Evolutionary conservation across 345 rosid species (phyloP).

Genomic region (Kernera saxatilis): DNA sequence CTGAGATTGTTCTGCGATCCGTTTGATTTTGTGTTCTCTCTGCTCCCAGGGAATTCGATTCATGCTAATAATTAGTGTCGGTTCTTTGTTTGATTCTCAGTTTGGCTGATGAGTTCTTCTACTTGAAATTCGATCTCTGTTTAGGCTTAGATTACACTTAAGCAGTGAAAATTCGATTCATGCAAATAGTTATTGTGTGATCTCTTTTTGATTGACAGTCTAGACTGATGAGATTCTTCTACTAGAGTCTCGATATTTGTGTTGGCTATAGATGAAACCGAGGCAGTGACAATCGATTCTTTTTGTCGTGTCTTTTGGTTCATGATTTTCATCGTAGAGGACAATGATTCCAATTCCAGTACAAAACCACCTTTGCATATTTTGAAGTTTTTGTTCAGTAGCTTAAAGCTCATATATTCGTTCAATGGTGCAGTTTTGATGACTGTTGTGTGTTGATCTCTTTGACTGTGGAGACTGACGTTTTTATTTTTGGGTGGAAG

Average conservation of each 20-base stretch:
- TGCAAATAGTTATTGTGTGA: background rate
- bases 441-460: background rate
- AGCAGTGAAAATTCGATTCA: background rate
- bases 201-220: background rate
- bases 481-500: background rate
- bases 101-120: background rate
- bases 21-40: background rate
- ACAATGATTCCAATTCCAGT: background rate
- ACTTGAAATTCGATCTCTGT: background rate
- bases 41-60: no score
- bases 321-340: background rate
- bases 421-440: background rate
- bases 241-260: background rate
- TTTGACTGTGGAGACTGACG: slow-evolving; percentile 1
- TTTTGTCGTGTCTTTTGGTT: background rate
- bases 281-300: background rate
- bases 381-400: no score
- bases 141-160: background rate
- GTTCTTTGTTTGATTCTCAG: background rate
- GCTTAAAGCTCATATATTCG: background rate
- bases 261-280: background rate
- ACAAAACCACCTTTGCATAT: background rate
- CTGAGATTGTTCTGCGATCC: background rate
- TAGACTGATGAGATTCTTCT: background rate
- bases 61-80: background rate